A percentile compares a stretch with the other conserved stretches of the same genome.
These are phyloP conservation scores for Galerina sulciceps DNA, from an alignment of 768 basidiomycete genomes.

Conservation along the genomic window DNA sequence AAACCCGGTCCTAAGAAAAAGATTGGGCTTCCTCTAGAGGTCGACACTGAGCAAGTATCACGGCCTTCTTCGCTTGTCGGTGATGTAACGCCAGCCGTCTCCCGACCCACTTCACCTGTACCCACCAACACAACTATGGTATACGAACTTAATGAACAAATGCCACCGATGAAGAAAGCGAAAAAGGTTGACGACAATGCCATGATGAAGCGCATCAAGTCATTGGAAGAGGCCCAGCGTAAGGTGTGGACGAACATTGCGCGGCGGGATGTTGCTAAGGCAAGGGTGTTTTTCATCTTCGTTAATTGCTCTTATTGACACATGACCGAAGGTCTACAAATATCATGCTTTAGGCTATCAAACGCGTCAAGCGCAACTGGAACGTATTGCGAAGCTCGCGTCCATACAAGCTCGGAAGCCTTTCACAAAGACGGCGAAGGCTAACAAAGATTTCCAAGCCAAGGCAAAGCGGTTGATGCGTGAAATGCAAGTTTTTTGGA, in stretches of 20 bases:
- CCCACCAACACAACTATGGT: conserved; percentile 61
- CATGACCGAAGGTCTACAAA: conserved; percentile 69
- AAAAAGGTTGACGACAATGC: conserved; percentile 76
- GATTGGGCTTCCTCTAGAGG: conserved; percentile 53
- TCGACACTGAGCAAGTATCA: conserved; percentile 51
- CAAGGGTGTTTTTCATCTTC: conserved; percentile 27
- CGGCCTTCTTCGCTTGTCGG: conserved; percentile 63
- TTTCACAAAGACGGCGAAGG: conserved; percentile 73
- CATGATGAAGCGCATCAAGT: conserved; percentile 75
- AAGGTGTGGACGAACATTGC: conserved; percentile 94
- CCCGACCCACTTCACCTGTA: conserved; percentile 72
- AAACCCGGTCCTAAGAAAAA: conserved; percentile 63
- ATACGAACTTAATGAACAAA: conserved; percentile 71
- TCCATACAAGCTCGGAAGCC: conserved; percentile 81
- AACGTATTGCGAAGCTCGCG: conserved; percentile 76
- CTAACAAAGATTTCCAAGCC: conserved; percentile 80
- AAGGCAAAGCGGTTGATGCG: conserved; percentile 90
- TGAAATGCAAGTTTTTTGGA: conserved; percentile 97
- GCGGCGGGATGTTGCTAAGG: conserved; percentile 82
- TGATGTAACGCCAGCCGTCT: conserved; percentile 73
- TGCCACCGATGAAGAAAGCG: conserved; percentile 75
- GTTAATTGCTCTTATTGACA: conserved; percentile 4
- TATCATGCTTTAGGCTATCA: conserved; percentile 71
- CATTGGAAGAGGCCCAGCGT: conserved; percentile 81
- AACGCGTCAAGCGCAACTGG: conserved; percentile 68